Percentiles rank a stretch among this genome's conserved stretches.
Conservation (phyloP, 192 early-diverging fungal genomes). For the Lunasporangiospora selenospora region DNA sequence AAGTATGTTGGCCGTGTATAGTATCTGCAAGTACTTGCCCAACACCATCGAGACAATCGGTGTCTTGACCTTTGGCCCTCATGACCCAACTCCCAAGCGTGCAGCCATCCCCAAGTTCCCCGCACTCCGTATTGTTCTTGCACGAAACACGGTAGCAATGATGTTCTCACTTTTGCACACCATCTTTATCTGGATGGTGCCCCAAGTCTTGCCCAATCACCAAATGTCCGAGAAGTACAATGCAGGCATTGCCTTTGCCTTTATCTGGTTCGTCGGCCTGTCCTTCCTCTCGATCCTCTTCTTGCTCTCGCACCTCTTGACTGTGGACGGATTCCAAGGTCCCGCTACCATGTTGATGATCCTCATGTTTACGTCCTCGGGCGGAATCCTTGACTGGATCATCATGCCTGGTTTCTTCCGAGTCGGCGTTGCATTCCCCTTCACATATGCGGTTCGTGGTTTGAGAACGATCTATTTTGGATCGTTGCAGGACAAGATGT, state of each 20-base stretch:
- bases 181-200: conserved; percentile 46
- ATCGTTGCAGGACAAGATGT: conserved; percentile 22
- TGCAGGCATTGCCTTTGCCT: conserved; percentile 35
- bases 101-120: conserved; percentile 40
- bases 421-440: conserved; percentile 34
- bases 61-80: conserved; percentile 33
- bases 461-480: conserved; percentile 40
- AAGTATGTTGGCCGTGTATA: conserved; percentile 34
- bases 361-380: conserved; percentile 42
- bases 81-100: neutral
- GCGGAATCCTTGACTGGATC: conserved; percentile 34
- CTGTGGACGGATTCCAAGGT: conserved; percentile 39
- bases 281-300: conserved; percentile 38
- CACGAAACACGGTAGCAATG: conserved; percentile 18
- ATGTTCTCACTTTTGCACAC: conserved; percentile 38
- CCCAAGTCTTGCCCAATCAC: conserved; percentile 31
- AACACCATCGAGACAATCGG: conserved; percentile 45
- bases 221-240: conserved; percentile 39
- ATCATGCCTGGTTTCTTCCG: conserved; percentile 49
- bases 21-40: conserved; percentile 43
- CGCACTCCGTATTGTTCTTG: conserved; percentile 38
- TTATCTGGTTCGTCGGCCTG: conserved; percentile 39
- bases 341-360: conserved; percentile 44
- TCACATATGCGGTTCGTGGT: conserved; percentile 28
- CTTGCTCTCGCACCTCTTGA: conserved; percentile 26